A percentile compares a stretch with the other conserved stretches of the same genome.
Conservation (phyloP, 2,329 filamentous ascomycete species). For the Xylaria sp. region DNA sequence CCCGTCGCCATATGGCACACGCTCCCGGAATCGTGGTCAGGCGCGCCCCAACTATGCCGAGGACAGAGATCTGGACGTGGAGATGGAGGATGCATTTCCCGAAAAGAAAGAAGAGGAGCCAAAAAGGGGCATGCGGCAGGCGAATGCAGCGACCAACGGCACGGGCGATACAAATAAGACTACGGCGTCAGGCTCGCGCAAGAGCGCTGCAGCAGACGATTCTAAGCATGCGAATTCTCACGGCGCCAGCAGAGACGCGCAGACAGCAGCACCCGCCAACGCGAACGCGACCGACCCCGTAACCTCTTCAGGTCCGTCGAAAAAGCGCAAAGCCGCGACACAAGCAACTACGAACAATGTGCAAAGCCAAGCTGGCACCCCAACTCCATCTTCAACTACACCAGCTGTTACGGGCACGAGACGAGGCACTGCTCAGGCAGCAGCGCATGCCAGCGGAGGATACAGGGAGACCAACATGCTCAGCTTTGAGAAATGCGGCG, state of each 20-base stretch:
- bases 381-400: conserved; percentile 41
- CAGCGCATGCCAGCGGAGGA: conserved; percentile 42
- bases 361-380: conserved; percentile 46
- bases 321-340: conserved; percentile 84
- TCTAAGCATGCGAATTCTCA: conserved; percentile 45
- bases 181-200: conserved; percentile 53
- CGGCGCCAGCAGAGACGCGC: conserved; percentile 43
- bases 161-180: conserved; percentile 48
- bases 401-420: conserved; percentile 46
- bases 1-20: conserved; percentile 85
- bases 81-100: conserved; percentile 76
- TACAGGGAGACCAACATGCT: conserved; percentile 84
- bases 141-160: conserved; percentile 52
- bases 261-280: conserved; percentile 43
- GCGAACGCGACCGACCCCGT: conserved; percentile 40
- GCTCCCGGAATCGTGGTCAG: conserved; percentile 87
- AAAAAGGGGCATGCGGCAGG: conserved; percentile 67
- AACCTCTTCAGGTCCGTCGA: conserved; percentile 59
- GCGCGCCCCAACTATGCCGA: conserved; percentile 95
- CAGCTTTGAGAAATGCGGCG: conserved; percentile 80
- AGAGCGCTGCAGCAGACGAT: conserved; percentile 51
- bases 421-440: conserved; percentile 43
- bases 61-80: conserved; percentile 88
- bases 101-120: conserved; percentile 66
- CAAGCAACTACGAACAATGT: conserved; percentile 50